Base-by-base conservation (phyloP, 2,329 filamentous ascomycete genomes). In the Stagonosporopsis rhizophila region DNA sequence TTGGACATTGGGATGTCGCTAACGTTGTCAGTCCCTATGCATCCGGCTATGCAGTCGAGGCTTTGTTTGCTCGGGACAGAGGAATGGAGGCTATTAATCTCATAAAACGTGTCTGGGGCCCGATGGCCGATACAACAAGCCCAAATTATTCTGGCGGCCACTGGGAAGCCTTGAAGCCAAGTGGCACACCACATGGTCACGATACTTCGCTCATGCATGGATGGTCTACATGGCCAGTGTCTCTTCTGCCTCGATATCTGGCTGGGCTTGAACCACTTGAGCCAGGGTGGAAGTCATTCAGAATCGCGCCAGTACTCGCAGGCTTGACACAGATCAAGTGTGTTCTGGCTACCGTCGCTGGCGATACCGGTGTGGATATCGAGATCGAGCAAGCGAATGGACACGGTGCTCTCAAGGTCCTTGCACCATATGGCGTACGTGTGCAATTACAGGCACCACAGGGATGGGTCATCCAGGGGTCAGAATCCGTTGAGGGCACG, bases 211-310 rank as follows among this genome's bases (percentile, higher is more conserved):
- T 58, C 9, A 44, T 55, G 4, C 56, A 58, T 23, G 56, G 56
- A 20, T 58, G 56, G 56, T 58, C 56, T 19, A 58, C 56, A 5
- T 58, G 56, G 56, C 56, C 56, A n/a, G 56, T 58, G 8, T 58
- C 45, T n/a, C 50, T 58, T 2, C 37, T 58, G 50, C 56, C 56
- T 12, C 38, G 56, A 17, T 58, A 58, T 42, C 37, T 58, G 19
- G 56, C 56, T 12, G 56, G 56, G 3, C 17, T 54, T 20, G 42
- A 58, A 14, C 50, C 56, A 6, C 41, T 51, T 40, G 45, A 54
- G 22, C 40, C 56, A 11, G 56, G 56, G 1, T 58, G 56, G 56
- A 58, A 48, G 19, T 37, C 39, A 1, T 54, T 58, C 27, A 44
- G 51, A 30, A 23, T 58, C 28, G 46, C 50, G 1, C 56, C 56